Conservation (phyloP, 164 flowering plant species). For the Stephania cephalantha region DNA sequence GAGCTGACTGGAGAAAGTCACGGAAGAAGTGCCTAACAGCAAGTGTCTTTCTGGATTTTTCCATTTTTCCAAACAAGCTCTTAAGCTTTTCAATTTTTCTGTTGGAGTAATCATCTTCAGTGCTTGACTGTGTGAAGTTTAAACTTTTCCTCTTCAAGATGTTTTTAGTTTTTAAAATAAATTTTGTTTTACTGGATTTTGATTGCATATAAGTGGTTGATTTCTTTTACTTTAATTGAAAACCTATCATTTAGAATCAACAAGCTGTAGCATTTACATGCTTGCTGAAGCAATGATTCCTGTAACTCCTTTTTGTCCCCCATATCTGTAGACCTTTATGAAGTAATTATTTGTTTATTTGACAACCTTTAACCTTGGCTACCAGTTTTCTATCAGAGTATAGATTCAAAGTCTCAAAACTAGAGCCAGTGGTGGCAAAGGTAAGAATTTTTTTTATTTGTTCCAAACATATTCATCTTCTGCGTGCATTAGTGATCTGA, state of each 20-base stretch:
- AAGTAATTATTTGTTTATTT: neutral
- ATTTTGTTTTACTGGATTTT: neutral
- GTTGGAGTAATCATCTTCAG: too few species aligned
- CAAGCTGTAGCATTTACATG: neutral
- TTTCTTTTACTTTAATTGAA: neutral
- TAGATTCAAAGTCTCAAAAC: conserved; percentile 77
- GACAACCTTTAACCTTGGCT: conserved; percentile 13
- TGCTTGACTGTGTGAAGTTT: too few species aligned
- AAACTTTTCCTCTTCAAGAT: neutral
- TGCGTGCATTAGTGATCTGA: neutral
- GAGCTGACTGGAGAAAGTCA: too few species aligned
- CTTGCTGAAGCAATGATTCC: neutral
- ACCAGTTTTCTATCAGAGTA: conserved; percentile 68
- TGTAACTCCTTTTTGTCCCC: neutral
- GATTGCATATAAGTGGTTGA: neutral
- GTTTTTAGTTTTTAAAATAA: neutral
- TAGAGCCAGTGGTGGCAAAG: conserved; percentile 98
- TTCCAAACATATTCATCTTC: conserved; percentile 2
- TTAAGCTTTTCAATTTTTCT: too few species aligned
- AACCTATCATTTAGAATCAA: neutral
- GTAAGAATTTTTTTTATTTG: conserved; percentile 29
- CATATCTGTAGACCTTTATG: neutral
- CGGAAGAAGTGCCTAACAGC: too few species aligned
- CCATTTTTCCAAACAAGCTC: too few species aligned
- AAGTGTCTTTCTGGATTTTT: too few species aligned